These are phyloP conservation scores for Incumbomyces lentus DNA, from an alignment of 2,329 filamentous ascomycete genomes.

Conservation along the genomic window DNA sequence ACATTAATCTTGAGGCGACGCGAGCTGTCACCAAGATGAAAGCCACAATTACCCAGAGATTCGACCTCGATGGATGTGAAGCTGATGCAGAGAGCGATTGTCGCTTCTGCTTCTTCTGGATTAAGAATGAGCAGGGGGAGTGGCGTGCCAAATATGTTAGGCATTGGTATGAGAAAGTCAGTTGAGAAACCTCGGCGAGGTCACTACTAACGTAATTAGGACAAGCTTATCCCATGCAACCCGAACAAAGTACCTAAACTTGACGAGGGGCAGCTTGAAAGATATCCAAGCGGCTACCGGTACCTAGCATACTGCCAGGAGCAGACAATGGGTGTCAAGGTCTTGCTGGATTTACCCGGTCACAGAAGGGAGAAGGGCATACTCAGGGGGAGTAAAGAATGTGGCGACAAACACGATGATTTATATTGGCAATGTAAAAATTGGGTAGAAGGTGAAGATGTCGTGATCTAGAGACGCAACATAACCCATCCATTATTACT, in stretches of 20 bases:
- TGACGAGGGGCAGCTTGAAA: constrained; percentile 30
- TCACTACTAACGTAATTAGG: constrained; percentile 17
- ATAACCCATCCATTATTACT: too few species aligned
- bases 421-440: constrained; percentile 35
- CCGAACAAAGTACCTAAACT: constrained; percentile 33
- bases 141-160: constrained; percentile 38
- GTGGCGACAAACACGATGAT: constrained; percentile 36
- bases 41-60: constrained; percentile 44
- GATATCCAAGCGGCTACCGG: constrained; percentile 36
- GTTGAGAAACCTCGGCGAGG: neutral
- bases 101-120: constrained; percentile 19
- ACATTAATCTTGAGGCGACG: constrained; percentile 29
- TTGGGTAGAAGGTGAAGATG: constrained; percentile 32
- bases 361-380: constrained; percentile 13
- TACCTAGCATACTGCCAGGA: constrained; percentile 38
- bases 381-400: constrained; percentile 17
- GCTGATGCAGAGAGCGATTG: constrained; percentile 19
- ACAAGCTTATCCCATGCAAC: constrained; percentile 39
- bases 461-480: neutral
- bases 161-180: constrained; percentile 41
- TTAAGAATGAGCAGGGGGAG: constrained; percentile 16
- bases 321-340: constrained; percentile 35
- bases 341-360: constrained; percentile 34
- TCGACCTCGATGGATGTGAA: constrained; percentile 23
- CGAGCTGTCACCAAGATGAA: constrained; percentile 46